Conservation (phyloP, 805 yeast species). For the Monosporozyma solicola region DNA sequence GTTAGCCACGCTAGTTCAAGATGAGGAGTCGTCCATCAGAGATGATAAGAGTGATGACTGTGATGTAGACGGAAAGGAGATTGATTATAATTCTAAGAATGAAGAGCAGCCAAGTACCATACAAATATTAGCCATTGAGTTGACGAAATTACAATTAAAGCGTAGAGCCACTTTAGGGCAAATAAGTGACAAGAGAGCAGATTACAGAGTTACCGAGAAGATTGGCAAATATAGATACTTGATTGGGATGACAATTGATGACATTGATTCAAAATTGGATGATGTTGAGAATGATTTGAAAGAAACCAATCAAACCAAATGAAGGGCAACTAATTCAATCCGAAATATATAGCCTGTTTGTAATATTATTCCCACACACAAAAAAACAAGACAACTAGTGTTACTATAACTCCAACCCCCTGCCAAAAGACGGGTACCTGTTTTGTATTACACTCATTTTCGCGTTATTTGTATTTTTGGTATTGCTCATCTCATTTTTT, state of each 20-base stretch:
- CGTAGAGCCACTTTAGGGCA: slow-evolving; percentile 37
- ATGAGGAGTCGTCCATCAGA: slow-evolving; percentile 35
- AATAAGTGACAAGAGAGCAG: slow-evolving; percentile 42
- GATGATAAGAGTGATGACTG: background rate
- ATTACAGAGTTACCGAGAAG: slow-evolving; percentile 40
- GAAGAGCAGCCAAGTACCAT: background rate
- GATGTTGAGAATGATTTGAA: slow-evolving; percentile 51
- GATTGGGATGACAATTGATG: slow-evolving; percentile 70
- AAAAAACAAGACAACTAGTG: background rate
- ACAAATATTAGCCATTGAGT: slow-evolving; percentile 30
- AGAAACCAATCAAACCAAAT: slow-evolving; percentile 9
- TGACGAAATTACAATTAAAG: slow-evolving; percentile 46
- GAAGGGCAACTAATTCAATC: background rate
- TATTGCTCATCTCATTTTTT: background rate
- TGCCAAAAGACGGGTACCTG: background rate
- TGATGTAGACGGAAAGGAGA: background rate
- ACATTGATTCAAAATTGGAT: slow-evolving; percentile 70
- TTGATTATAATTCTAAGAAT: background rate
- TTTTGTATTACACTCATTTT: background rate
- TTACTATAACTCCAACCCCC: background rate
- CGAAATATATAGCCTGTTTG: background rate
- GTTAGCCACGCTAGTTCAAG: slow-evolving; percentile 49
- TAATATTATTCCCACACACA: background rate
- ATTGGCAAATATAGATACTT: slow-evolving; percentile 74
- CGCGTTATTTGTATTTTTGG: background rate